A percentile compares a stretch with the other conserved stretches of the same genome.
Conservation (phyloP, 352 stramenopile genomes). For the Pythium dissotocum region DNA sequence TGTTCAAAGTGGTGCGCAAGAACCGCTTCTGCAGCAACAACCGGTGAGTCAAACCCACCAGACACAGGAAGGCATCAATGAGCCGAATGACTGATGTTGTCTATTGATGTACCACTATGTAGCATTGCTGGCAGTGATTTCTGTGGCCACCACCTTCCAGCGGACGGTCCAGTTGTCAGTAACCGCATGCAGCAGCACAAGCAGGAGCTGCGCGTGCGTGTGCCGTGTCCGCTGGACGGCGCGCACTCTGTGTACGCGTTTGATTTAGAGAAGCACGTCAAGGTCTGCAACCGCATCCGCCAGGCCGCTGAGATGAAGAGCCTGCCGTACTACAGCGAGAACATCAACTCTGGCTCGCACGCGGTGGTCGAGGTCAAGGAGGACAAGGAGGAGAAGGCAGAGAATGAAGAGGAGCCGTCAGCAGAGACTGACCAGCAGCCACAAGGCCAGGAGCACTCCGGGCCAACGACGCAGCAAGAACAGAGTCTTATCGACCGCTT, state of each 20-base stretch:
- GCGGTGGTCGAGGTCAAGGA: not conserved
- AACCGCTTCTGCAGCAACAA: conserved; percentile 83
- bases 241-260: conserved; percentile 78
- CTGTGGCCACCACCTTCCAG: conserved; percentile 77
- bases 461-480: conserved; percentile 44
- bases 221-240: conserved; percentile 73
- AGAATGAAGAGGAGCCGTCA: conserved; percentile 4
- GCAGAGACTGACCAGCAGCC: not conserved
- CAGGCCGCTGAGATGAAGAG: conserved; percentile 55
- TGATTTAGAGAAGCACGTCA: conserved; percentile 77
- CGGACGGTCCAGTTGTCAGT: conserved; percentile 33
- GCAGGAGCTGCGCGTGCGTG: conserved; percentile 43
- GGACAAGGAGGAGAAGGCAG: not conserved
- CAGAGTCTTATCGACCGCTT: conserved; percentile 72
- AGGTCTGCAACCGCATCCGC: conserved; percentile 80
- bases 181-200: conserved; percentile 77
- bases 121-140: conserved; percentile 62
- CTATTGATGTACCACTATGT: not conserved
- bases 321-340: conserved; percentile 71
- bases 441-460: conserved; percentile 33
- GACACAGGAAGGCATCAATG: no score
- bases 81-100: not conserved
- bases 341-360: conserved; percentile 78
- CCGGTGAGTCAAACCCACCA: conserved; percentile 32
- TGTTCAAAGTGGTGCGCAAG: conserved; percentile 80